Conservation (phyloP, 2,329 filamentous ascomycete species). For the Madurella mycetomatis region DNA sequence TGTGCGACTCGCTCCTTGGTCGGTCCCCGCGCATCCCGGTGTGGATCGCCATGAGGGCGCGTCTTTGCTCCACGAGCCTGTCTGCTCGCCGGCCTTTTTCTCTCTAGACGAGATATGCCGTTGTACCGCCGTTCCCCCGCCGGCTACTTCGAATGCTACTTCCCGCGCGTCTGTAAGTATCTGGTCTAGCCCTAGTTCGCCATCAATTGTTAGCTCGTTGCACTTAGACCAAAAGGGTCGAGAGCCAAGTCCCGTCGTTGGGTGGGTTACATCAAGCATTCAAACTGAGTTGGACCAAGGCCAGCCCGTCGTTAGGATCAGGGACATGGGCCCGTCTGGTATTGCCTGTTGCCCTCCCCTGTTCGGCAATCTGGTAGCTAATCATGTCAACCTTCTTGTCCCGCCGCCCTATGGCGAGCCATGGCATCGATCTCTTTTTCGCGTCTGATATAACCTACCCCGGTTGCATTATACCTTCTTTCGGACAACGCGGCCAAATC, state of each 20-base stretch:
- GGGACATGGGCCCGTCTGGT: conserved; percentile 6
- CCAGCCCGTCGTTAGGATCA: neutral
- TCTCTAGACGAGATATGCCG: neutral
- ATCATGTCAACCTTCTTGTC: conserved; percentile 20
- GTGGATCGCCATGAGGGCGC: neutral
- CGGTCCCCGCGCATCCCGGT: neutral
- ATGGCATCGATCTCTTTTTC: conserved; percentile 25
- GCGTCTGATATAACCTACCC: conserved; percentile 29
- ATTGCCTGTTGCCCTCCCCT: conserved; percentile 20
- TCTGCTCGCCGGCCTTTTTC: neutral
- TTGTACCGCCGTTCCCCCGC: neutral
- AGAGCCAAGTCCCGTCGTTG: neutral
- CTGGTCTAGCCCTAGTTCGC: no score
- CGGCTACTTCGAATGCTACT: no score
- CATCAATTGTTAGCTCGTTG: no score
- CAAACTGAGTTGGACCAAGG: neutral
- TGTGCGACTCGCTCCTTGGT: neutral
- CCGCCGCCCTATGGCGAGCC: conserved; percentile 27
- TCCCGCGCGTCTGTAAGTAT: no score
- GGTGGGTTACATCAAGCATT: conserved; percentile 6
- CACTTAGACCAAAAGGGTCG: neutral
- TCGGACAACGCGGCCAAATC: conserved; percentile 23
- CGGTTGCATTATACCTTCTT: conserved; percentile 28
- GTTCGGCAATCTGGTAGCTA: conserved; percentile 32
- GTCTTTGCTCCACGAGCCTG: neutral